Evolutionary conservation across 495 filamentous ascomycete genomes (phyloP), one percentile per base, ranked within the genome.

Genomic region (Annulohypoxylon moriforme): DNA sequence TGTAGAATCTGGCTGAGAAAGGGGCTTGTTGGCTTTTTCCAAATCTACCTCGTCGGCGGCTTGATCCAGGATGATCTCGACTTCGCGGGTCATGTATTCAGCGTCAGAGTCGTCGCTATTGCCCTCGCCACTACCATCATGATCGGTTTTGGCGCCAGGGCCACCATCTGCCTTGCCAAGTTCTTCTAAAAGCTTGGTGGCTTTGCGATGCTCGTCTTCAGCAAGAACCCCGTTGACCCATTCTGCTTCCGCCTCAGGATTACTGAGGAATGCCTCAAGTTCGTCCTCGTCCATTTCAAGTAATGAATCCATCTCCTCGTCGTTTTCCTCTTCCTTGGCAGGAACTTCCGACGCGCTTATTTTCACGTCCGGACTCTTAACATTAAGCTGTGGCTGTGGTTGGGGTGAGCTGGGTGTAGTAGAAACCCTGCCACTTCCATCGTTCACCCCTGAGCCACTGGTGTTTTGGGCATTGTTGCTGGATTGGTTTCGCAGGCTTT

Each of bases 31-130:
- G 22, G 42, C 59, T 47, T 68, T 72, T 20, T 79, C 75, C 18
- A 77, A 49, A 31, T 69, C 75, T 20, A 78, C 69, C 64, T 85
- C 82, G 58, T 84, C 84, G 3, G 71, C 67, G 3, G 77, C 52
- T 24, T 74, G 73, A 9, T 77, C 76, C 42, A 85, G 77, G 2
- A 82, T 72, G 6, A 69, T 66, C 34, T 82, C 78, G 8, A 78
- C 75, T 36, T 80, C 74, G 8, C 59, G 52, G 14, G 67, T 69
- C 79, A 82, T 83, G 0, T 71, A 56, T 33, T 85, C 81, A 5
- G 79, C 78, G 9, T 85, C 82, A 0, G 83, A 85, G 56, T 83
- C 72, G 66, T 77, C 75, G 42, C 72, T 64, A 36, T 40, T 67
- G 14, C 50, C 62, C 31, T 72, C 70, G 18, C 65, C 50, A 8